Base-by-base conservation (phyloP, 2,329 filamentous ascomycete genomes). In the Ophiostoma sp. region DNA sequence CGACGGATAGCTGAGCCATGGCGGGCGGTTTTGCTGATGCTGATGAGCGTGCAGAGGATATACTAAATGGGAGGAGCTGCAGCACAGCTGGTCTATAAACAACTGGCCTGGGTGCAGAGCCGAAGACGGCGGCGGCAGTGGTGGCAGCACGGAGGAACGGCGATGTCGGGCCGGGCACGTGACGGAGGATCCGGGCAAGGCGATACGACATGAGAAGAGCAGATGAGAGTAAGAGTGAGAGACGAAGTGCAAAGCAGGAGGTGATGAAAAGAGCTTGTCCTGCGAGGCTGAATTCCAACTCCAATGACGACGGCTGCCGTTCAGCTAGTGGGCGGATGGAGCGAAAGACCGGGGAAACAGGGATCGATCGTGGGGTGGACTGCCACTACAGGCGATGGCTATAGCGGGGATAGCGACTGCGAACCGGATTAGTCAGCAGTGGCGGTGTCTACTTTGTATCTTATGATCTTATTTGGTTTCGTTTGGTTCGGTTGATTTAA, bases 201-300 rank as follows among this genome's bases (percentile, higher is more conserved):
- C 72, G 71, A 65, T 66, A 54, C 64, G 73, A 73, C 73, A 74
- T 74, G 66, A 54, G 69, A 35, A 31, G 27, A 6, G 39, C 15
- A 35, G n/a, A 2, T 20, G n/a, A 48, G 44, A 48, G 36, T n/a
- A 5, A 5, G 33, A 39, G 52, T 27, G 52, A 54, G 52, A 23
- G 20, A 27, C 11, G 4, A n/a, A 3, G 52, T 27, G 8, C 3
- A 4, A 57, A 15, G 52, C 23, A 27, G 23, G 1, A 3, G 3
- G 11, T 44, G n/a, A 36, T 2, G 17, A 27, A 57, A 23, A 27
- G 52, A 31, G 52, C 52, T 13, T 13, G 8, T 57, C 11, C 3
- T 27, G 52, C 11, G 52, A 57, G 52, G 52, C 52, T 57, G n/a
- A 57, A 48, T 7, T 27, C 11, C 3, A 8, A 8, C 52, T 31